A percentile compares a stretch with the other conserved stretches of the same genome.
Conservation (phyloP, 2,329 filamentous ascomycete species). For the Cladosporium oxysporum region DNA sequence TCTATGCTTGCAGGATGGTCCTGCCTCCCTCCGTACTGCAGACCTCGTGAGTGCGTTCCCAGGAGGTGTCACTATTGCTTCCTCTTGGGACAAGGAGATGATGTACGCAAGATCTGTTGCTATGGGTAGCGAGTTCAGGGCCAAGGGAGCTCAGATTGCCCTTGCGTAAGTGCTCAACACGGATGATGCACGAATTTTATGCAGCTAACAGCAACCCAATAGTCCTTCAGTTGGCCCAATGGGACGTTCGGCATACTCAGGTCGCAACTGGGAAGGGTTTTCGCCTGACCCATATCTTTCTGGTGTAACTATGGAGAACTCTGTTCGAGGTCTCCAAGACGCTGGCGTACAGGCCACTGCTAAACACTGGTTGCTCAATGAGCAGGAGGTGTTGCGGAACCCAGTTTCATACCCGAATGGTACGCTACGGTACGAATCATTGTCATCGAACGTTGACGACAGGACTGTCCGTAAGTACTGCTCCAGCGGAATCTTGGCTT, state of each 20-base stretch:
- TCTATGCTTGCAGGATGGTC: conserved; percentile 82
- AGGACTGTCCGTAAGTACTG: conserved; percentile 21
- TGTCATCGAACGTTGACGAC: conserved; percentile 34
- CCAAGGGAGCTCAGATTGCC: conserved; percentile 56
- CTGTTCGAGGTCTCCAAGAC: conserved; percentile 52
- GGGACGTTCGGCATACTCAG: conserved; percentile 19
- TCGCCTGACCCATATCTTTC: conserved; percentile 66
- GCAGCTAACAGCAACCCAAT: conserved; percentile 51
- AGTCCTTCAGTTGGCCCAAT: conserved; percentile 51
- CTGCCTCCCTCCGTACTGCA: conserved; percentile 41
- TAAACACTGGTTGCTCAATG: conserved; percentile 14
- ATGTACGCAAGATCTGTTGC: conserved; percentile 45
- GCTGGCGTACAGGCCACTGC: conserved; percentile 44
- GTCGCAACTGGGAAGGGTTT: conserved; percentile 57
- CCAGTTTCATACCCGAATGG: background rate
- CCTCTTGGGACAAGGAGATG: conserved; percentile 77
- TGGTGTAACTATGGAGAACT: conserved; percentile 49
- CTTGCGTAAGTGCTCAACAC: conserved; percentile 2
- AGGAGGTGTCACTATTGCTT: conserved; percentile 78
- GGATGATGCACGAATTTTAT: conserved; percentile 64
- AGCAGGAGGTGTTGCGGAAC: conserved; percentile 12
- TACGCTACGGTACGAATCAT: conserved; percentile 19
- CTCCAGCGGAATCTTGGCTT: conserved; percentile 45
- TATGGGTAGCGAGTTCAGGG: conserved; percentile 35
- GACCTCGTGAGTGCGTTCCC: conserved; percentile 65